phyloP scores from a whole-genome alignment of 1,139 yeast species.

The Yamadazyma dendronema region DNA sequence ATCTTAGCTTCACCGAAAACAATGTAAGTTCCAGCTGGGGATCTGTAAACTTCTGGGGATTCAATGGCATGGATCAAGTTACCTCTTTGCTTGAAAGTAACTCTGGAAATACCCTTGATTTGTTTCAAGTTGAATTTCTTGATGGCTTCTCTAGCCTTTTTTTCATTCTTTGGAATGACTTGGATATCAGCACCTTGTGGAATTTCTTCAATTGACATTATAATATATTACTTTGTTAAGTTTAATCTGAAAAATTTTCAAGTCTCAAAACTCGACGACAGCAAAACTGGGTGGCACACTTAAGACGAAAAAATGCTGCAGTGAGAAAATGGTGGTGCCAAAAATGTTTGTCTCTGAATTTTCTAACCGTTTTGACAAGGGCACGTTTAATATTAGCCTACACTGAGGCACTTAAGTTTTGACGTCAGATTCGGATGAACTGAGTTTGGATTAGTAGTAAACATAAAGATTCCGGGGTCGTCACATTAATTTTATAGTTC shows the following conservation, averaged over 20 bases:
- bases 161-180: constrained; percentile 86
- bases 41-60: constrained; percentile 91
- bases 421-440: too few relatives aligned
- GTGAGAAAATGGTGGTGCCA: too few relatives aligned
- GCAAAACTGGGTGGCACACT: not conserved
- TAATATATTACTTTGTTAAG: constrained; percentile 10
- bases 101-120: constrained; percentile 91
- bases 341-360: too few relatives aligned
- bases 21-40: constrained; percentile 91
- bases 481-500: too few relatives aligned
- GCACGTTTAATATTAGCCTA: too few relatives aligned
- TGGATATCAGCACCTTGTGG: constrained; percentile 88
- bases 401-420: too few relatives aligned
- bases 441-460: too few relatives aligned
- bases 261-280: constrained; percentile 1
- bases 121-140: constrained; percentile 88
- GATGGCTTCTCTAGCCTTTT: constrained; percentile 92
- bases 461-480: too few relatives aligned
- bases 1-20: constrained; percentile 98
- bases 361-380: too few relatives aligned
- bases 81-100: constrained; percentile 93
- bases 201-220: constrained; percentile 57
- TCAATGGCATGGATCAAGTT: constrained; percentile 92
- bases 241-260: constrained; percentile 11
- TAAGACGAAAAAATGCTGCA: not conserved